A percentile compares a stretch with the other conserved stretches of the same genome.
phyloP scores from a whole-genome alignment of 163 green algal species.

The Chlamydomonas reinhardtii region DNA sequence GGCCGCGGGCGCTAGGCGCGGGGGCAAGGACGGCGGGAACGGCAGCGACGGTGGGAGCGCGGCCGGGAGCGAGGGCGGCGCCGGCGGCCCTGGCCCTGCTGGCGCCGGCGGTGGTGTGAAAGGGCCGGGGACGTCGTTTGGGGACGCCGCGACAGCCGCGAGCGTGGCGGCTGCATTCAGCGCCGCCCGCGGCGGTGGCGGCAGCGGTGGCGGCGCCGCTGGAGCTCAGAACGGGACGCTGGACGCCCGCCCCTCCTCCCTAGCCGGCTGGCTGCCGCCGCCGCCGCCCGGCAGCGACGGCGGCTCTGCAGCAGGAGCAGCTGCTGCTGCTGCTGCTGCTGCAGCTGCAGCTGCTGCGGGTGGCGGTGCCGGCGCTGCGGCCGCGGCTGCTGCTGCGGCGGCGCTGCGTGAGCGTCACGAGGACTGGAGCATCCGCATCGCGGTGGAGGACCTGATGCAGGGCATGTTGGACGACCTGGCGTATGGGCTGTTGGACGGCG shows the following conservation, averaged over 20 bases:
- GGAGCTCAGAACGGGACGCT: no score
- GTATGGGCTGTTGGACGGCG: slow-evolving; percentile 11
- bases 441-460: slow-evolving; percentile 28
- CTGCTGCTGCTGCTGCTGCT: no score
- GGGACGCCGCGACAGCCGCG: neutral
- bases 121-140: no score
- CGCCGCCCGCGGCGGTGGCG: neutral
- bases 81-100: neutral
- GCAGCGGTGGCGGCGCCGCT: no score
- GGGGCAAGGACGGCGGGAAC: neutral
- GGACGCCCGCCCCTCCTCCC: neutral
- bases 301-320: no score
- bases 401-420: slow-evolving; percentile 6
- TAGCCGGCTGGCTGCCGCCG: slow-evolving; percentile 12
- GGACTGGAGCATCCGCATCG: slow-evolving; percentile 20
- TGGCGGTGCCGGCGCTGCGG: no score
- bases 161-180: neutral
- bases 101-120: neutral
- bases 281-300: neutral
- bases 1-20: neutral
- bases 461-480: slow-evolving; percentile 37
- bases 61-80: neutral
- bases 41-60: neutral
- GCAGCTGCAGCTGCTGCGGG: no score
- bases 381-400: neutral